A percentile compares a stretch with the other conserved stretches of the same genome.
phyloP scores from a whole-genome alignment of 1,284 basidiomycete genomes.

The Cutaneotrichosporon arboriforme region DNA sequence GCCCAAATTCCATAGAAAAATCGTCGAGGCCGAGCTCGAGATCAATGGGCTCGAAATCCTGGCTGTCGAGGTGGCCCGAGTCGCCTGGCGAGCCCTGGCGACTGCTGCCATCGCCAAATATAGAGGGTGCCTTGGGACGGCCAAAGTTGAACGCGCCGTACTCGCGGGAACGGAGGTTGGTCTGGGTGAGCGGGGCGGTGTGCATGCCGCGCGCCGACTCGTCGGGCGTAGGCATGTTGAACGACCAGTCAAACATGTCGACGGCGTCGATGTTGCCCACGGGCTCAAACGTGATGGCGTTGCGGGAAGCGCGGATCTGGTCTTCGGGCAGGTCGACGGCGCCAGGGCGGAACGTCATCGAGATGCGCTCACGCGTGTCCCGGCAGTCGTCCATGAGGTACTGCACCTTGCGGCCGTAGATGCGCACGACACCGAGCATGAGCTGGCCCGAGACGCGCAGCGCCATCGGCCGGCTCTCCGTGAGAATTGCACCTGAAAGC shows the following conservation, averaged over 20 bases:
- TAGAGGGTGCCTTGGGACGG: conserved; percentile 46
- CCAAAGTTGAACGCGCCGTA: conserved; percentile 46
- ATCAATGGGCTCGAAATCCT: conserved; percentile 58
- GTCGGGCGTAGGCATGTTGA: conserved; percentile 12
- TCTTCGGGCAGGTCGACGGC: conserved; percentile 92
- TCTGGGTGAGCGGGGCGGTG: conserved; percentile 20
- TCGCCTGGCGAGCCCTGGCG: conserved; percentile 31
- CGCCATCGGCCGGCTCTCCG: conserved; percentile 78
- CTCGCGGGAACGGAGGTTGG: conserved; percentile 31
- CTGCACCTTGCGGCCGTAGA: conserved; percentile 95
- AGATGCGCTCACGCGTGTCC: conserved; percentile 89
- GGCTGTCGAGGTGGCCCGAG: conserved; percentile 66
- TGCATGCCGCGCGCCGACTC: conserved; percentile 15
- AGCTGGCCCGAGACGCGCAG: conserved; percentile 91
- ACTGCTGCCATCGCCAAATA: conserved; percentile 39
- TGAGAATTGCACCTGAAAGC: conserved; percentile 67
- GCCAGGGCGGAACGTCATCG: conserved; percentile 91
- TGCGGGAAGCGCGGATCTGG: conserved; percentile 77
- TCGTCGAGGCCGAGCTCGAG: conserved; percentile 31
- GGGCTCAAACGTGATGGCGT: conserved; percentile 51
- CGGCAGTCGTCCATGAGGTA: conserved; percentile 97
- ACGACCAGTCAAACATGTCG: conserved; percentile 43
- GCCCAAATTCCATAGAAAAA: conserved; percentile 62
- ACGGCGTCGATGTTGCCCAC: conserved; percentile 17
- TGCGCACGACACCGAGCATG: conserved; percentile 89